Evolutionary conservation across 345 rosid genomes (phyloP).

Genomic region (Eucalyptus coolabah): DNA sequence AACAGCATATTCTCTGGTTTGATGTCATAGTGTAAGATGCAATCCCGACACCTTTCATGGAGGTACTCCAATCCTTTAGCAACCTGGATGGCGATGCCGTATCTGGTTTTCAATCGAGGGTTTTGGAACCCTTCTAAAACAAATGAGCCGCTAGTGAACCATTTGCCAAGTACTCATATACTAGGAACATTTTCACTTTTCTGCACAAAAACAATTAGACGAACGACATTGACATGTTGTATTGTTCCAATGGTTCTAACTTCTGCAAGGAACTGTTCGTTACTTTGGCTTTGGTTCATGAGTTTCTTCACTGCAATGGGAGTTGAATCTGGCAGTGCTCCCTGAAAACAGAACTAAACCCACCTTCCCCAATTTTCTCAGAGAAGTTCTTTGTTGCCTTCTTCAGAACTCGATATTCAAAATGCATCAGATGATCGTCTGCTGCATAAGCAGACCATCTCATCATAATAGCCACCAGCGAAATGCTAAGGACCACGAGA

Average conservation of each 20-base stretch:
- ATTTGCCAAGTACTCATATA: conserved; percentile 1
- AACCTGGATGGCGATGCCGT: not conserved
- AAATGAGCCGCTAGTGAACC: not conserved
- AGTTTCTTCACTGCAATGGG: too few relatives aligned
- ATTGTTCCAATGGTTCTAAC: too few relatives aligned
- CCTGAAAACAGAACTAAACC: conserved; percentile 13
- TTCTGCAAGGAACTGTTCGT: too few relatives aligned
- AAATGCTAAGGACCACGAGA: not conserved
- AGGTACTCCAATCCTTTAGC: conserved; percentile 3
- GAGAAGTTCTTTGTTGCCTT: not conserved
- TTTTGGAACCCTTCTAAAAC: not conserved
- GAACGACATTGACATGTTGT: not conserved
- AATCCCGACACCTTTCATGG: conserved; percentile 3
- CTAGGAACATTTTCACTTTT: not conserved
- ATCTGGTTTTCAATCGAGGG: conserved; percentile 2
- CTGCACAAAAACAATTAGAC: conserved; percentile 2
- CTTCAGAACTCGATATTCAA: not conserved
- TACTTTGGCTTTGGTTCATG: too few relatives aligned
- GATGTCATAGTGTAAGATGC: not conserved
- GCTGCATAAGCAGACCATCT: not conserved
- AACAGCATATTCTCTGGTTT: not conserved
- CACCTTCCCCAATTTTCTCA: conserved; percentile 8
- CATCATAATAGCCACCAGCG: not conserved
- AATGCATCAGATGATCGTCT: not conserved
- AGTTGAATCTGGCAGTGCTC: not conserved